Base-by-base conservation (phyloP, 2,329 filamentous ascomycete genomes). In the Colletotrichum cuscutae region DNA sequence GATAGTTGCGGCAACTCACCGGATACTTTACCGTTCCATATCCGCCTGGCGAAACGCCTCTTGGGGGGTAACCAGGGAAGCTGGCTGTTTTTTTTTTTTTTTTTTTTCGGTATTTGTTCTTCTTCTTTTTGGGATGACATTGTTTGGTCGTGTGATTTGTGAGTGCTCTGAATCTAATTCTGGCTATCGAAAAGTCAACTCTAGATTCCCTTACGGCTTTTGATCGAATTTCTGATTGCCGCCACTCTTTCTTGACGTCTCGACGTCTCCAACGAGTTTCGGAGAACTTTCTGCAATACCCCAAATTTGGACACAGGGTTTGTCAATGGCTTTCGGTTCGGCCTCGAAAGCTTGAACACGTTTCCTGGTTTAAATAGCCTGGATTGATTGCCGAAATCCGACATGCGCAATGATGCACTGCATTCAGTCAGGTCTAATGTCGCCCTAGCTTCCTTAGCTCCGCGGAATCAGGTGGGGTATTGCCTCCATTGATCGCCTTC, bases 1-100 rank as follows among this genome's bases (percentile, higher is more conserved):
- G 61, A 63, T 49, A 53, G 61, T 63, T 54, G 61, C 61, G 61
- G 61, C 61, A 53, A 63, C 42, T 26, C 58, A 60, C 13, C 58
- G 32, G 30, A 28, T 49, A 49, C 42, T 49, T 49, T n/a, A 49
- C 42, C 42, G 42, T n/a, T 49, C 15, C 42, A 49, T 49, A 9
- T 15, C 37, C 32, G 13, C 32, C 57, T n/a, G 32, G n/a, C 57
- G n/a, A 59, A 59, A 59, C n/a, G 32, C 35, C 35, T 32, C 57
- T 59, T 22, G 9, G n/a, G 32, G 35, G 35, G 32, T 6, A 22
- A 12, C 8, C 5, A 24, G 15, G 32, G 11, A 12, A 12, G 28
- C 3, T 30, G n/a, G 26, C 24, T 13, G 28, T 6, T 7, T 53
- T 7, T 19, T 8, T 19, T 49, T 49, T 26, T 26, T 26, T 4